Evolutionary conservation across 2,329 filamentous ascomycete genomes (phyloP), one percentile per base, ranked within the genome.

Genomic region (Fusarium temperatum): DNA sequence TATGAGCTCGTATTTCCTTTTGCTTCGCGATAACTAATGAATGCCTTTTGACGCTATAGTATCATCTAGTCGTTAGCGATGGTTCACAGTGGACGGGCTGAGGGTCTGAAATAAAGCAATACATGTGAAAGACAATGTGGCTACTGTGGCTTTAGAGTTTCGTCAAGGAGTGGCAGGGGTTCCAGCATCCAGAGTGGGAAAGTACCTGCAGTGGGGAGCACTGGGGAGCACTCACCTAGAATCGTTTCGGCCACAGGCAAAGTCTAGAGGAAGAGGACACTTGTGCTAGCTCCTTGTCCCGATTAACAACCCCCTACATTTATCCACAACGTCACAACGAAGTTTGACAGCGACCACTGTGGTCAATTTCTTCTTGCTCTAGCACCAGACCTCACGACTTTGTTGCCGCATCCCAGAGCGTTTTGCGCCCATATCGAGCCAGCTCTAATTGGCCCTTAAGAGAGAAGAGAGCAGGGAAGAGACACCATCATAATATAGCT

Each of bases 251-350:
- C 63, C 53, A 67, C 17, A 38, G 36, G 22, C 45, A 60, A 17
- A 60, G 30, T 24, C 55, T 28, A 59, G 36, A 56, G 70, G 68
- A 78, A 78, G 77, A 78, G 77, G 77, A 78, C 77, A 78, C 77
- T 78, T 78, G 75, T 78, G 77, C 77, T 78, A 78, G 75, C 77
- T 68, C 71, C 70, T 73, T 73, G 38, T 60, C 59, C 35, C 55
- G 58, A 76, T 64, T 77, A 56, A 63, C 59, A 66, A 63, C 65
- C 66, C 68, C 72, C 72, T 75, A 75, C 74, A 74, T 72, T 68
- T 73, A 73, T 75, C 75, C 61, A 73, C 74, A 78, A 70, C 72
- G 74, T 76, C 70, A 70, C 68, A 58, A 72, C 69, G 54, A 75
- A 75, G 67, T 72, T 73, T 59, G 41, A 63, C 63, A 63, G 63